phyloP scores from a whole-genome alignment of 208 protist species.

The Leishmania arabica region DNA sequence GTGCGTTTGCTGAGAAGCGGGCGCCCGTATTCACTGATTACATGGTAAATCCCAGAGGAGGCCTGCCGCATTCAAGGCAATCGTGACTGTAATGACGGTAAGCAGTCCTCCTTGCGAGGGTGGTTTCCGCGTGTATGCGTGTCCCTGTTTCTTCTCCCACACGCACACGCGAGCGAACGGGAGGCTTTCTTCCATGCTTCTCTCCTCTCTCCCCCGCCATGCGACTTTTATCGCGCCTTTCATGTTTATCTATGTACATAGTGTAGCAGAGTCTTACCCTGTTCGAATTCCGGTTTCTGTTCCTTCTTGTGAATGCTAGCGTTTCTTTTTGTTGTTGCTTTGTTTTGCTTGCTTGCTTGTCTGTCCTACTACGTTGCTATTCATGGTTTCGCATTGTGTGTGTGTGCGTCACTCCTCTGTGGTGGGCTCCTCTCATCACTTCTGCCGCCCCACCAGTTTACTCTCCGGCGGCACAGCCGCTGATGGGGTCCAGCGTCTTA shows the following conservation, averaged over 20 bases:
- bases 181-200: conserved; percentile 1
- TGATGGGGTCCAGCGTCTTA: neutral
- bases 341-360: neutral
- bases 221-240: neutral
- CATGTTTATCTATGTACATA: neutral
- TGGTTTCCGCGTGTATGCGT: neutral
- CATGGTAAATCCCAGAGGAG: conserved; percentile 35
- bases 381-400: neutral
- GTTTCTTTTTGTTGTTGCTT: neutral
- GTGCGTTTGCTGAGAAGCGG: conserved; percentile 54
- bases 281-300: neutral
- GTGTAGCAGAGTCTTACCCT: neutral
- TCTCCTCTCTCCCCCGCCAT: neutral
- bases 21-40: conserved; percentile 64
- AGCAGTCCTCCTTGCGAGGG: neutral
- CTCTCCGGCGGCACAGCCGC: neutral
- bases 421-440: too few relatives aligned
- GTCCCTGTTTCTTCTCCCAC: neutral
- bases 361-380: neutral
- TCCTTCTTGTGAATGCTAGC: neutral
- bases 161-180: neutral
- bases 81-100: neutral
- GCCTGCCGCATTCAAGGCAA: neutral
- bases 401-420: neutral
- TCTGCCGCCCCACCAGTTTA: neutral